phyloP scores from a whole-genome alignment of 208 protist species.

The Trypanosoma brucei region DNA sequence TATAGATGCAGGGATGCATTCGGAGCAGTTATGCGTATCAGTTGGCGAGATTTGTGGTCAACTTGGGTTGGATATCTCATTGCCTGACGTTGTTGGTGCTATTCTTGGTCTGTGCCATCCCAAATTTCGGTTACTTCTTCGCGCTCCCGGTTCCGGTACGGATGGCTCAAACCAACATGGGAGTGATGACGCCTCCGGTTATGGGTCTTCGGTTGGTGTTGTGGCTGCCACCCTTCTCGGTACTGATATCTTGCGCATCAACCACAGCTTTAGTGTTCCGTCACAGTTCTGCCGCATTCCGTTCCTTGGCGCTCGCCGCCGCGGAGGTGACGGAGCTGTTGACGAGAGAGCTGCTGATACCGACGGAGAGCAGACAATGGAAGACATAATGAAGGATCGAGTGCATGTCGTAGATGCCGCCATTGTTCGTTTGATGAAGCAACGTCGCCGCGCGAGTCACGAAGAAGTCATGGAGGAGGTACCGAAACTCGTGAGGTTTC shows the following conservation, averaged over 20 bases:
- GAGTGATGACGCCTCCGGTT: neutral
- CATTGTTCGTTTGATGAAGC: conserved; percentile 94
- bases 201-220: neutral
- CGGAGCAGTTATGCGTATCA: conserved; percentile 23
- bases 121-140: conserved; percentile 40
- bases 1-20: conserved; percentile 2
- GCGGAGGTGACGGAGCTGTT: conserved; percentile 7
- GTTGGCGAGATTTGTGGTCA: conserved; percentile 60
- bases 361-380: conserved; percentile 46
- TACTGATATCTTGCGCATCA: conserved; percentile 37
- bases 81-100: conserved; percentile 33
- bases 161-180: neutral
- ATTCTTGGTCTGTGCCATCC: conserved; percentile 52
- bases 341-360: conserved; percentile 15
- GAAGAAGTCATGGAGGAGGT: conserved; percentile 81
- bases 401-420: conserved; percentile 87
- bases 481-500: conserved; percentile 77
- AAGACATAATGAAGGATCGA: conserved; percentile 78
- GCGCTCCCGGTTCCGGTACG: neutral
- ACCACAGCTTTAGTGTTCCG: conserved; percentile 35
- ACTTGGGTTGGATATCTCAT: conserved; percentile 50
- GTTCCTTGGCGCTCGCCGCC: conserved; percentile 15
- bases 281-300: conserved; percentile 39
- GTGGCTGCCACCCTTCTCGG: conserved; percentile 4
- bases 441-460: conserved; percentile 65